Percentiles rank a stretch among this genome's conserved stretches.
phyloP scores from a whole-genome alignment of 345 rosid genomes.

The Physaria fendleri region DNA sequence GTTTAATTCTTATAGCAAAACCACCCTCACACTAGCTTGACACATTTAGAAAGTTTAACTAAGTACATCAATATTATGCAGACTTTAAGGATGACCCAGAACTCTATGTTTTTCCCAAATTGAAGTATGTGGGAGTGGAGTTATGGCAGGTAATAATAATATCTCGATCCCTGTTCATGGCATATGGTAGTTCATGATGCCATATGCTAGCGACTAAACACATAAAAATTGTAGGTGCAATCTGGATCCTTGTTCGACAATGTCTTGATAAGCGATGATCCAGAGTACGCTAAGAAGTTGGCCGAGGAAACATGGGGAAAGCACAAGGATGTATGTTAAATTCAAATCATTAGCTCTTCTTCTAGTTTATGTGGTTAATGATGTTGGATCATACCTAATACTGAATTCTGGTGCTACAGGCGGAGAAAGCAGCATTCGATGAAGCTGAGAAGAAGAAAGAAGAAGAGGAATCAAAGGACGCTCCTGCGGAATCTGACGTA shows the following conservation, averaged over 20 bases:
- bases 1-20: not conserved
- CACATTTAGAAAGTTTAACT: not conserved
- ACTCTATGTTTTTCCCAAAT: conserved; percentile 70
- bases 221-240: conserved; percentile 42
- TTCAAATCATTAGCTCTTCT: not conserved
- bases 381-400: not conserved
- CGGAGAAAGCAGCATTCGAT: conserved; percentile 93
- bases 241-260: conserved; percentile 88
- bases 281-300: conserved; percentile 67
- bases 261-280: conserved; percentile 61
- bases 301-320: conserved; percentile 93
- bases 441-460: conserved; percentile 81
- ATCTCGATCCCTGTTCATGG: too few species aligned
- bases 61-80: conserved; percentile 21
- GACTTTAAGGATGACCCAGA: conserved; percentile 97
- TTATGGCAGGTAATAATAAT: conserved; percentile 82
- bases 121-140: conserved; percentile 93
- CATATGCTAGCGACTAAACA: not conserved
- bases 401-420: conserved; percentile 40
- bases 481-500: conserved; percentile 71
- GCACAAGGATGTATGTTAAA: conserved; percentile 67
- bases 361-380: conserved; percentile 10
- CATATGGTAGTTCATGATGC: not conserved
- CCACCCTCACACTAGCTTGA: not conserved
- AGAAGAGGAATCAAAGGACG: conserved; percentile 77